Base-by-base conservation (phyloP, 306 rosid genomes). In the Rosa multiflora region DNA sequence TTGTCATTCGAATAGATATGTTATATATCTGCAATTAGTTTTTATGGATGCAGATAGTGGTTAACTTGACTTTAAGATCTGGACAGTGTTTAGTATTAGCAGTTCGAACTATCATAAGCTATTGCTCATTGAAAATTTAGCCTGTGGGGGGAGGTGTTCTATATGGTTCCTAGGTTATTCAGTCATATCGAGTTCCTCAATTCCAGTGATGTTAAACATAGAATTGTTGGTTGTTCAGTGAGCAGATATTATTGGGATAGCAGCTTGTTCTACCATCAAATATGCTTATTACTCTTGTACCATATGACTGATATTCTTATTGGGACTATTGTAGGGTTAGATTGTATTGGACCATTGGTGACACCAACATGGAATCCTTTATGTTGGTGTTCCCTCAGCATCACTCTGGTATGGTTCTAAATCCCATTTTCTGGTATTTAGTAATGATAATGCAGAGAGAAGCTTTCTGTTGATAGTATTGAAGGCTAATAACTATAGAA, bases 271-370 rank as follows among this genome's bases (percentile, higher is more conserved):
- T 79, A 72, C 90, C 87, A 46, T 86, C 89, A 81, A 80, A 40
- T 85, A 68, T 87, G 72, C 84, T 76, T 85, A 87, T 91, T 84
- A 79, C 82, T 82, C 78, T 70, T 87, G 86, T 82, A 86, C 81
- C 93, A 87, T 89, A 77, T 90, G 83, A 88, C 94, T 90, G 91
- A 90, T 89, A 55, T 84, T 89, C 79, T 89, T 86, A 86, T 89
- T 90, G 95, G 88, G 95, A 91, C 85, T 89, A 72, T 88, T 92
- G 97, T 92, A 91, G 97, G 97, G 88, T 95, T 92, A 92, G 97
- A 90, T 78, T 94, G 56, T 91, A 61, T 87, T 84, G 95, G 97
- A 89, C 86, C 85, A 77, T 84, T 91, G 82, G 99, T 94, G 88
- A 89, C 95, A 92, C 95, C 90, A 92, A 89, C 93, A 91, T 87